These are phyloP conservation scores for Solanum lycopersicoides DNA, from an alignment of 257 asterid genomes.

Conservation along the genomic window DNA sequence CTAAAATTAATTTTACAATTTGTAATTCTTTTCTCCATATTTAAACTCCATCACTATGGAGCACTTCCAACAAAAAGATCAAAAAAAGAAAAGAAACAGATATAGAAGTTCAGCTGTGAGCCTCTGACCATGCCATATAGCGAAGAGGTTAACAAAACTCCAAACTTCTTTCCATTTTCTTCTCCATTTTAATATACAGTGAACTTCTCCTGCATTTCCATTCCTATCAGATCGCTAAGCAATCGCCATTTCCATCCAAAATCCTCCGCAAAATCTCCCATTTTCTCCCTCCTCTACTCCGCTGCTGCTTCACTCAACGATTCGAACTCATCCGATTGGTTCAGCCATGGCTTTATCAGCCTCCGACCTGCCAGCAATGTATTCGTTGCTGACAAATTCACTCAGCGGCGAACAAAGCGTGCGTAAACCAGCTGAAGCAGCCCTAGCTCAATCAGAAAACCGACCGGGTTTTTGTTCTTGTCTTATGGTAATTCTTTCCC, in stretches of 20 bases:
- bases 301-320: neutral
- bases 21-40: neutral
- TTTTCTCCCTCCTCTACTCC: neutral
- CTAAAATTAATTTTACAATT: neutral
- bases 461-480: conserved; percentile 97
- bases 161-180: neutral
- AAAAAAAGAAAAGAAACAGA: neutral
- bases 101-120: neutral
- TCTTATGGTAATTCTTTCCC: conserved; percentile 50
- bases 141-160: neutral
- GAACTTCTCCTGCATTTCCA: conserved; percentile 23
- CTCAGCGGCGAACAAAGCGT: conserved; percentile 60
- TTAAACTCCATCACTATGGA: neutral
- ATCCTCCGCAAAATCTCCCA: neutral
- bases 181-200: neutral
- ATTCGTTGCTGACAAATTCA: conserved; percentile 65
- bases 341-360: conserved; percentile 63
- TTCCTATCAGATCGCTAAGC: neutral
- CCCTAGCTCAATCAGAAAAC: conserved; percentile 74
- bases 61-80: neutral
- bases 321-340: neutral
- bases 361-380: conserved; percentile 80
- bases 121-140: neutral
- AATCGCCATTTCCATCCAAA: neutral
- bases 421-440: conserved; percentile 85